Percentiles rank a stretch among this genome's conserved stretches.
These are phyloP conservation scores for Syzygium jambos DNA, from an alignment of 345 rosid genomes.

Conservation along the genomic window DNA sequence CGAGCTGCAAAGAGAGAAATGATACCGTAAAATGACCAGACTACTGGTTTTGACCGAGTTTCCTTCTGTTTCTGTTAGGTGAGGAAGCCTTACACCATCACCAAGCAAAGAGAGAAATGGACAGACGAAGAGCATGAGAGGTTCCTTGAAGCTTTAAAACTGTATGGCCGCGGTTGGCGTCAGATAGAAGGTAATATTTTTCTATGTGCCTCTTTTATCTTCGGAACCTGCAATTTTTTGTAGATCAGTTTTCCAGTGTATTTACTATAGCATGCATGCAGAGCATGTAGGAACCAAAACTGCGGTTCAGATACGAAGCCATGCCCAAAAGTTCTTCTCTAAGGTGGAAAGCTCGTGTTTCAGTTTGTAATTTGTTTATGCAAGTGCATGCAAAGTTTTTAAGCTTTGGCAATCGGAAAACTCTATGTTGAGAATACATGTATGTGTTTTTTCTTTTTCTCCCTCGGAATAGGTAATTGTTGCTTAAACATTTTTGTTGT, in stretches of 20 bases:
- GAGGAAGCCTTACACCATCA: slow-evolving; percentile 75
- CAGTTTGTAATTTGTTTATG: neutral
- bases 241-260: neutral
- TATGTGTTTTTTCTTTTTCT: neutral
- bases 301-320: slow-evolving; percentile 94
- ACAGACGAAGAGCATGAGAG: slow-evolving; percentile 75
- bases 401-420: neutral
- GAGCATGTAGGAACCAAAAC: slow-evolving; percentile 84
- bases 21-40: too few relatives aligned
- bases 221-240: neutral
- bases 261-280: slow-evolving; percentile 23
- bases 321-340: slow-evolving; percentile 92
- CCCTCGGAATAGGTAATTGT: neutral
- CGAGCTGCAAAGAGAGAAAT: too few relatives aligned
- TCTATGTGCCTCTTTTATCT: neutral
- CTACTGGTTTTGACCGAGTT: neutral
- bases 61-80: slow-evolving; percentile 19
- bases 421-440: neutral
- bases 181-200: slow-evolving; percentile 57
- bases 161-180: slow-evolving; percentile 87
- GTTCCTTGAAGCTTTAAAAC: slow-evolving; percentile 81
- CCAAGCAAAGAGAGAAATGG: slow-evolving; percentile 90
- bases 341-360: slow-evolving; percentile 36
- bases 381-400: neutral
- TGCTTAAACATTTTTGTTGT: neutral